Base-by-base conservation (phyloP, 306 rosid species). In the Rubus parviflorus region DNA sequence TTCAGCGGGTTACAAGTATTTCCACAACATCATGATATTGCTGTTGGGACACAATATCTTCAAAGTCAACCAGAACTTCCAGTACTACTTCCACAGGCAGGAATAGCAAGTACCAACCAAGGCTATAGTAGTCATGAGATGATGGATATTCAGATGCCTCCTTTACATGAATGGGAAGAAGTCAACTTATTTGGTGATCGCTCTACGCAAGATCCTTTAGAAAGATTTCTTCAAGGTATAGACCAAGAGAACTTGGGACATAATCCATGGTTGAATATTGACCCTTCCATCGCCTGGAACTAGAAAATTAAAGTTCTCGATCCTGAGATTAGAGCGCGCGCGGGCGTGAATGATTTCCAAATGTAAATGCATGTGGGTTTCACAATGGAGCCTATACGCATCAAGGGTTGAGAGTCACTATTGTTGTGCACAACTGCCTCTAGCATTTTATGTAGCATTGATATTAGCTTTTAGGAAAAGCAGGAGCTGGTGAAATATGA, bases 181-280 rank as follows among this genome's bases (percentile, higher is more conserved):
- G 75, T 88, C 49, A 72, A 70, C 23, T 67, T 82, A 63, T 78
- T 82, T 70, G 86, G 72, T 7, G 85, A 75, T 9, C 83, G 85
- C 45, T 81, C 80, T 23, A 78, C 54, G 76, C 65, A 78, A 19
- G 88, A 85, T 62, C 77, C 86, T 8, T 77, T 83, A 51, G 89
- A 85, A 72, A 86, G 68, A 63, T 85, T 87, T 79, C 81, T 92
- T 58, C 79, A 85, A 7, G 91, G 82, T 76, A 89, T 86, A 70
- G 88, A 85, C 76, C 87, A 82, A 78, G 89, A 87, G 66, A 87
- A 77, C 40, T 85, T 84, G 78, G 63, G 72, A 70, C 72, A 80
- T 46, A 79, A 82, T 73, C 91, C 93, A 41, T 86, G 93, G 86
- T 84, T 79, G 78, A 80, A 82, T 81, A n/a, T n/a, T n/a, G 84